A percentile compares a stretch with the other conserved stretches of the same genome.
These are phyloP conservation scores for Fusarium sp. DNA, from an alignment of 2,329 filamentous ascomycete species.

Conservation along the genomic window DNA sequence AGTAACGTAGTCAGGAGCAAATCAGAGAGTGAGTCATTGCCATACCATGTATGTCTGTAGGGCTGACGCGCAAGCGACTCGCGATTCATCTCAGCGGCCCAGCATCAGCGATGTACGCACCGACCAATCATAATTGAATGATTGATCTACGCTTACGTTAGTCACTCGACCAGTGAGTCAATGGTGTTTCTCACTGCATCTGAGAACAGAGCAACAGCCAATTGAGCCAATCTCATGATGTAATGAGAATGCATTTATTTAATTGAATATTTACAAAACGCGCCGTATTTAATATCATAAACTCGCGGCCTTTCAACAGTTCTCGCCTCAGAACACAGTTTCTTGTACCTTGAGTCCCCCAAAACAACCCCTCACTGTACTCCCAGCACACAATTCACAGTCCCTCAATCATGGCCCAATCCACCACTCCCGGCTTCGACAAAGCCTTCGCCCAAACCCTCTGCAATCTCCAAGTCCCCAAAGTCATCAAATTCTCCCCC, in stretches of 20 bases:
- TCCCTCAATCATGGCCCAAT: not conserved
- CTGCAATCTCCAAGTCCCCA: conserved; percentile 24
- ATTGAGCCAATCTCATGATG: not conserved
- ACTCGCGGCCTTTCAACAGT: rapidly evolving
- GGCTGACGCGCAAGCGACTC: not conserved
- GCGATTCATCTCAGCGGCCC: not conserved
- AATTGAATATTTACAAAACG: too few species aligned
- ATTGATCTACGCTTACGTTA: not conserved
- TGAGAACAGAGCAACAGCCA: not conserved
- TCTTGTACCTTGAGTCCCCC: too few species aligned
- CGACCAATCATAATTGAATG: not conserved
- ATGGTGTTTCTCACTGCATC: not conserved
- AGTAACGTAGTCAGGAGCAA: too few species aligned
- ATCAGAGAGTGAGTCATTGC: not conserved
- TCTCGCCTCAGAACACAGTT: not conserved
- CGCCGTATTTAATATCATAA: not conserved
- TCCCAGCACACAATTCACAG: not conserved
- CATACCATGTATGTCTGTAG: rapidly evolving
- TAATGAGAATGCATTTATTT: not conserved
- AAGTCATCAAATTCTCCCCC: conserved; percentile 9
- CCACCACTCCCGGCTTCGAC: not conserved
- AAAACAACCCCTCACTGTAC: not conserved
- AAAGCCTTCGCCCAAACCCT: conserved; percentile 15
- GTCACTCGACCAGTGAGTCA: not conserved
- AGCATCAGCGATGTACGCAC: not conserved